Evolutionary conservation across 2,329 filamentous ascomycete species (phyloP), one percentile per base, ranked within the genome.

Genomic region (Fusarium illudens): DNA sequence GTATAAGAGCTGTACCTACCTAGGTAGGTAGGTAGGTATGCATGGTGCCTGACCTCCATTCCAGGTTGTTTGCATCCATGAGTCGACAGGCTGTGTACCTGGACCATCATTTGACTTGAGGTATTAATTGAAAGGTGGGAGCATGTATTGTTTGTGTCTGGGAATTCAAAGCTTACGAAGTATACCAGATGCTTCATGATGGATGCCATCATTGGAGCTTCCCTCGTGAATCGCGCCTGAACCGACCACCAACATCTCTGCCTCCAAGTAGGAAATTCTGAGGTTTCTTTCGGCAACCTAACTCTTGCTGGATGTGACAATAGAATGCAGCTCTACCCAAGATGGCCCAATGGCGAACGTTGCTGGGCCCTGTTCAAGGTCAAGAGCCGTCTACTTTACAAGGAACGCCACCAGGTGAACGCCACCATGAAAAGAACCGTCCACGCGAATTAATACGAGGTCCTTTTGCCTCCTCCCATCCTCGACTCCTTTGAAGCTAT

Each of bases 401-500:
- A 27, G 37, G 39, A 44, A 65, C 27, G 63, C 52, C 37, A 20
- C 48, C 22, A 13, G 25, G 59, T 29, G 33, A 48, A 57, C 56
- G 60, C 58, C 46, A 64, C 19, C 12, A 30, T 46, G 25, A 56
- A 46, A 48, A 37, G 44, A 63, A 55, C 50, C 50, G 42, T 39
- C 46, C 54, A 56, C 51, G 56, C 62, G 58, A 62, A 70, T 70
- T 73, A 73, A 49, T 60, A 39, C 53, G 48, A 51, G 63, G 60
- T 52, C 44, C 59, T 37, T 62, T 64, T 65, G 11, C 42, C 50
- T 48, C 50, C 58, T 56, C 57, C 51, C 30, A 55, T 55, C 44
- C 46, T 64, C 58, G 58, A 48, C 44, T 48, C 37, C 39, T 60
- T 55, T 56, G 52, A 39, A 62, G 44, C 46, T 37, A 50, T 25